These are phyloP conservation scores for Aspergillus sclerotiicarbonarius DNA, from an alignment of 495 filamentous ascomycete species.

Conservation along the genomic window DNA sequence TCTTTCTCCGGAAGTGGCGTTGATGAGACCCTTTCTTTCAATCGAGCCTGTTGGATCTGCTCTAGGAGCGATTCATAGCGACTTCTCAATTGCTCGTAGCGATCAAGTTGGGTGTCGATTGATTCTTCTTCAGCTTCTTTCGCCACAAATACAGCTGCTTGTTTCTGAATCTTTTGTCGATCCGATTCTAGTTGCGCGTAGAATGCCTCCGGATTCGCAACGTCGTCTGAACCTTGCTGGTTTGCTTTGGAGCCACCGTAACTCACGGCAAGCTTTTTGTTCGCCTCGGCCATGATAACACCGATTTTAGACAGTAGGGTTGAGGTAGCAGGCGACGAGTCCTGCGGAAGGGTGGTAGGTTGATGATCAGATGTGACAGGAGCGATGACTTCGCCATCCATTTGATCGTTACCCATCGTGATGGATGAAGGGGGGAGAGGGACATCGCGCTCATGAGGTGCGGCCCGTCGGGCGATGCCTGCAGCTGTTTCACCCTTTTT, in stretches of 20 bases:
- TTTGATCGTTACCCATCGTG: constrained; percentile 44
- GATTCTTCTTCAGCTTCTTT: constrained; percentile 35
- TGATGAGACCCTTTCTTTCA: constrained; percentile 26
- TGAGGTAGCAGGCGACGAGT: constrained; percentile 30
- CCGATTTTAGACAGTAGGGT: constrained; percentile 41
- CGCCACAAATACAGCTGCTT: constrained; percentile 27
- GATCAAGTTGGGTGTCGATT: constrained; percentile 28
- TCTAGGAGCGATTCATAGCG: constrained; percentile 46
- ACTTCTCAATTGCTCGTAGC: constrained; percentile 36
- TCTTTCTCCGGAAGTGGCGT: constrained; percentile 18
- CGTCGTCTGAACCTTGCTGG: constrained; percentile 39
- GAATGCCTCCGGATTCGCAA: constrained; percentile 43
- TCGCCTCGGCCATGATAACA: constrained; percentile 45
- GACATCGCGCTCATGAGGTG: constrained; percentile 33
- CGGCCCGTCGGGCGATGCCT: constrained; percentile 56
- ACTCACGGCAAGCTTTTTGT: constrained; percentile 39
- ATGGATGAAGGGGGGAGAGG: constrained; percentile 44
- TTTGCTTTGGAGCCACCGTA: constrained; percentile 41
- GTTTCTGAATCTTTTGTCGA: constrained; percentile 41
- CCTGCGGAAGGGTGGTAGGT: constrained; percentile 20
- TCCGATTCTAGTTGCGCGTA: constrained; percentile 46
- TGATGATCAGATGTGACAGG: constrained; percentile 26
- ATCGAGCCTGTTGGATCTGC: constrained; percentile 32
- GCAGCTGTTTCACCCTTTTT: constrained; percentile 73
- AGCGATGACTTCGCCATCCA: constrained; percentile 29